Evolutionary conservation across 2,329 filamentous ascomycete species (phyloP).

Genomic region (Chaetomiaceae sp.): DNA sequence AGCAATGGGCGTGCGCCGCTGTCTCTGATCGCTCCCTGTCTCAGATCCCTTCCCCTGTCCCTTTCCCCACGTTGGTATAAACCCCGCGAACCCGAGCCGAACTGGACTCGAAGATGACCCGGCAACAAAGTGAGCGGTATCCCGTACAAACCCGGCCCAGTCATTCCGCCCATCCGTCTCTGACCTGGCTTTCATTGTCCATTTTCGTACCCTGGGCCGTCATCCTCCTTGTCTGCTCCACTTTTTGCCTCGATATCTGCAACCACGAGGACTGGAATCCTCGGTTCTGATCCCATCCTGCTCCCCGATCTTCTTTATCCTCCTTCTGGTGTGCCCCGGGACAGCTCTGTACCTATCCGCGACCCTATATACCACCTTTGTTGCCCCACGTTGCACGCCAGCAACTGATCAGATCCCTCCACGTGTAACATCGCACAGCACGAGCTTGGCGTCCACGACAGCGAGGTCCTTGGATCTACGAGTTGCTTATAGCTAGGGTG

Average conservation of each 20-base stretch:
- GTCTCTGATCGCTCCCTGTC: conserved; percentile 9
- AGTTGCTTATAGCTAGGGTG: neutral
- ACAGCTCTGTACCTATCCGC: neutral
- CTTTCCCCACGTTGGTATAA: conserved; percentile 13
- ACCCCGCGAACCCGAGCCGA: conserved; percentile 14
- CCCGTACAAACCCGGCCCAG: conserved; percentile 1
- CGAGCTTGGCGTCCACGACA: neutral
- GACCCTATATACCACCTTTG: neutral
- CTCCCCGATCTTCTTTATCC: neutral
- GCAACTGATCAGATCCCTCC: neutral
- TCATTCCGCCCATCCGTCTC: neutral
- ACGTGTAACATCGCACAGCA: neutral
- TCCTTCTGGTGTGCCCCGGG: neutral
- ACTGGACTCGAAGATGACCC: neutral
- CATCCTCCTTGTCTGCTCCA: conserved; percentile 6
- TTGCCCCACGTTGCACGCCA: conserved; percentile 3
- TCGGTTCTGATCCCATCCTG: conserved; percentile 13
- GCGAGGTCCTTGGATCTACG: neutral
- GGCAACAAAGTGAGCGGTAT: neutral
- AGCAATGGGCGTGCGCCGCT: neutral
- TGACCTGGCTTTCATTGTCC: neutral
- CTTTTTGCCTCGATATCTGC: conserved; percentile 12
- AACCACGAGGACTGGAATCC: conserved; percentile 8
- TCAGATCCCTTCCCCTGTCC: conserved; percentile 10
- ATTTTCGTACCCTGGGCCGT: neutral